Conservation (phyloP, 1,284 basidiomycete genomes). For the Cutaneotrichosporon arboriforme region DNA sequence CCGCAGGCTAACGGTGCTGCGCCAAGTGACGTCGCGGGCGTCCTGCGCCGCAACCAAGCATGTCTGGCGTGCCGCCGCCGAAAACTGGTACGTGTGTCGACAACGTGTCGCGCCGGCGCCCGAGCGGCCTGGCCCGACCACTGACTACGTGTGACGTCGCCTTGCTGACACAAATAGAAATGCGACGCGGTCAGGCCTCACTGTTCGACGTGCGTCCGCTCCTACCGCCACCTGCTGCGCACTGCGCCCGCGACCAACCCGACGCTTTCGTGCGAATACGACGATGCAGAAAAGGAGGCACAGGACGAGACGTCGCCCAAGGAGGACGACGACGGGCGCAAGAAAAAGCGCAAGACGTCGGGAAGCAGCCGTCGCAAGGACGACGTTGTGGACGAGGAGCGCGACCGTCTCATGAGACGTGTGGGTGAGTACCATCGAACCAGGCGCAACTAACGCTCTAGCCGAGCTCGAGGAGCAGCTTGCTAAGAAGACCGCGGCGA, state of each 20-base stretch:
- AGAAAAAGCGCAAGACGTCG: conserved; percentile 35
- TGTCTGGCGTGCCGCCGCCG: conserved; percentile 29
- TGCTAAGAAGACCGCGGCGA: background rate
- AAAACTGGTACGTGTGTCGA: conserved; percentile 15
- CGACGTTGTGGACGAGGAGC: conserved; percentile 29
- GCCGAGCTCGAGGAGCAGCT: conserved; percentile 20
- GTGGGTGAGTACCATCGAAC: conserved; percentile 28
- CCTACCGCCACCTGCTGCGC: conserved; percentile 38
- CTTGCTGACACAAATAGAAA: conserved; percentile 27
- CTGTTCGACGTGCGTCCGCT: conserved; percentile 45
- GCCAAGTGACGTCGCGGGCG: conserved; percentile 19
- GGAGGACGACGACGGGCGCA: conserved; percentile 19
- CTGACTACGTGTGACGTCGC: background rate
- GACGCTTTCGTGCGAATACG: conserved; percentile 40
- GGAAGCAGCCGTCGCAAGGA: conserved; percentile 25
- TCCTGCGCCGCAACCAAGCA: conserved; percentile 29
- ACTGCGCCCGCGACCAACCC: conserved; percentile 37
- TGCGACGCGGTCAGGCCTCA: conserved; percentile 44
- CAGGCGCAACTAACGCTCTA: background rate
- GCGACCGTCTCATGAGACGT: conserved; percentile 30
- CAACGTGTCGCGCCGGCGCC: background rate
- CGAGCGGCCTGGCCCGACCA: background rate
- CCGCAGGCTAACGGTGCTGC: conserved; percentile 3
- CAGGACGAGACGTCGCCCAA: conserved; percentile 4
- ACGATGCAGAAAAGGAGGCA: conserved; percentile 27